Evolutionary conservation across 1,284 basidiomycete genomes (phyloP), one percentile per base, ranked within the genome.

Genomic region (Tylopilus sp.): DNA sequence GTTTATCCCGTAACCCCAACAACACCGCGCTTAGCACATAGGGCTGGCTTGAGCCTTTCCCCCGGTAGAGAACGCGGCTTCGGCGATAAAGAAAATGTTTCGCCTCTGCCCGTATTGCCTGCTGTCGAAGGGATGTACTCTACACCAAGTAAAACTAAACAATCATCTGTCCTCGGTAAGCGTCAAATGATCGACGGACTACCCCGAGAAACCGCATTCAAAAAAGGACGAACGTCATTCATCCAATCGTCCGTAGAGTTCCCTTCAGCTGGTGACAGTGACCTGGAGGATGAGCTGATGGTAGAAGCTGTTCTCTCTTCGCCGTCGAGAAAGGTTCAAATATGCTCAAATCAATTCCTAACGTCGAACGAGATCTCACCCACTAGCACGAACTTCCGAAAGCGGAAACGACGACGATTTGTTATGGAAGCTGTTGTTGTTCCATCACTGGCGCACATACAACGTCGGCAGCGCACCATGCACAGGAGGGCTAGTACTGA

Each of bases 401-500:
- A 66, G 35, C 71, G 68, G 52, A 80, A 77, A 59, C 76, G 77
- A 44, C 76, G 73, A 61, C 65, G 77, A 21, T 59, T 73, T 4
- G 59, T 80, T 54, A 66, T 82, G 65, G 82, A 83, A 20, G 74
- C 75, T 2, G 80, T 83, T 7, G 73, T 78, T 46, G 71, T 83
- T 35, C 77, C 78, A 10, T 64, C 68, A 7, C 52, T 74, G 11
- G 65, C 61, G 0, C 57, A 68, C 20, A 54, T 71, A 42, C 59
- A 59, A 38, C 60, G 44, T 29, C 50, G 57, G 30, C 46, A 55
- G 34, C 51, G 51, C 17, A 43, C 18, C 21, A 53, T 59, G 52
- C 55, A 48, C 15, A 65, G 65, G 44, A 60, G 60, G 21, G 56
- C 57, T 31, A 63, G 63, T 34, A 35, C 51, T 1, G 59, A 62